A percentile compares a stretch with the other conserved stretches of the same genome.
These are phyloP conservation scores for Akanthomyces lecanii DNA, from an alignment of 2,329 filamentous ascomycete species.

Conservation along the genomic window DNA sequence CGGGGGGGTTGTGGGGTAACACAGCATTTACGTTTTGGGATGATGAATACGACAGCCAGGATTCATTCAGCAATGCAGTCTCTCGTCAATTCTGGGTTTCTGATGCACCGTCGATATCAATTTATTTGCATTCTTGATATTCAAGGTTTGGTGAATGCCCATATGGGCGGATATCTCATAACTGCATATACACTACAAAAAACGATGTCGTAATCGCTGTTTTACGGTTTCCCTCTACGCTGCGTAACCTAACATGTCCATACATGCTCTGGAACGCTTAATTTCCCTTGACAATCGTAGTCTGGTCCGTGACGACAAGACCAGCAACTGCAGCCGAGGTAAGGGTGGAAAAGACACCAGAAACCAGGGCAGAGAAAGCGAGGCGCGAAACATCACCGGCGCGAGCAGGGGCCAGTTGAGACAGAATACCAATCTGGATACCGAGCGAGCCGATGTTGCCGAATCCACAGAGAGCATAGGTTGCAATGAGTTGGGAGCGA, in stretches of 20 bases:
- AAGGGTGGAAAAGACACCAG: conserved; percentile 74
- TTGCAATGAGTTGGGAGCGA: conserved; percentile 76
- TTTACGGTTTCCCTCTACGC: background rate
- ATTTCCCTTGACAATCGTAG: conserved; percentile 15
- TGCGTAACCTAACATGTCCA: background rate
- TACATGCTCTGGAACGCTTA: background rate
- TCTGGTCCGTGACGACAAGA: conserved; percentile 60
- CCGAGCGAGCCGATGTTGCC: conserved; percentile 85
- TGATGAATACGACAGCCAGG: background rate
- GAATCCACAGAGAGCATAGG: conserved; percentile 78
- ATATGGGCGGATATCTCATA: conserved; percentile 11
- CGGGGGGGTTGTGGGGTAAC: conserved; percentile 11
- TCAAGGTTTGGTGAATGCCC: background rate
- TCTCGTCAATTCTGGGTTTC: background rate
- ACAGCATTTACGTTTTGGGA: background rate
- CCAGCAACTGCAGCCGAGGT: conserved; percentile 75
- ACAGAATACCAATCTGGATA: conserved; percentile 83
- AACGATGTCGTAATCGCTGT: background rate
- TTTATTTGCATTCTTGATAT: background rate
- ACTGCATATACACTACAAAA: conserved; percentile 13
- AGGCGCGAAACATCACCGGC: conserved; percentile 71
- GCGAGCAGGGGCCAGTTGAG: conserved; percentile 71
- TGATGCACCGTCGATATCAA: too few species aligned
- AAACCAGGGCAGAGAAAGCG: conserved; percentile 71
- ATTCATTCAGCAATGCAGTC: background rate